Evolutionary conservation across 2,329 filamentous ascomycete genomes (phyloP), one percentile per base, ranked within the genome.

Genomic region (Aspergillus brasiliensis): DNA sequence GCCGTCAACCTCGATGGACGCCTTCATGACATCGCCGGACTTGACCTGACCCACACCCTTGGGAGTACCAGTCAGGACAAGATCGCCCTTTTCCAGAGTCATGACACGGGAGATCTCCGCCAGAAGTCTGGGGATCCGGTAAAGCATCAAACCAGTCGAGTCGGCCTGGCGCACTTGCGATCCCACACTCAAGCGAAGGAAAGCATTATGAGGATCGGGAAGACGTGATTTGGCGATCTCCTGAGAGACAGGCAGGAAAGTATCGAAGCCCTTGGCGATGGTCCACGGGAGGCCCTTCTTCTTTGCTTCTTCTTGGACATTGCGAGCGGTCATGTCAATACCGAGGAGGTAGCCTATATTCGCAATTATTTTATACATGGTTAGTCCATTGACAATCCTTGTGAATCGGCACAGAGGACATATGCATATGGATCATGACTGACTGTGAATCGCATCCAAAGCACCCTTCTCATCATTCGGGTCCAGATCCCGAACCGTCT

Each of bases 261-360:
- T 98, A 77, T 99, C 95, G 75, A 98, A 99, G 49, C 95, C 95
- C 82, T 99, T 99, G 68, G 91, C 90, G 67, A 97, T 97, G 71
- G 88, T 88, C 95, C 95, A 99, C 7, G 95, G 95, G 15, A 98
- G 87, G 37, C 95, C 92, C 83, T 95, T 97, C 80, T 90, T 92
- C 86, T 98, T 99, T 66, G 94, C 94, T 81, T 97, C 92, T 69
- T 97, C 91, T 80, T 99, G 95, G 6, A 91, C 86, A 77, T 98
- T 98, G 66, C 95, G 90, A 0, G 91, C 95, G 8, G 95, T 99
- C 91, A 99, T 96, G 79, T 99, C 95, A 71, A 99, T 97, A 68
- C 91, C 88, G 49, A 98, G 84, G 66, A 94, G 86, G 77, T 98
- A 99, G 71, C 87, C 91, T 92, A 49, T 31, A 23, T 61, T 65